Evolutionary conservation across 495 filamentous ascomycete genomes (phyloP).

Genomic region (Penicillium angulare): DNA sequence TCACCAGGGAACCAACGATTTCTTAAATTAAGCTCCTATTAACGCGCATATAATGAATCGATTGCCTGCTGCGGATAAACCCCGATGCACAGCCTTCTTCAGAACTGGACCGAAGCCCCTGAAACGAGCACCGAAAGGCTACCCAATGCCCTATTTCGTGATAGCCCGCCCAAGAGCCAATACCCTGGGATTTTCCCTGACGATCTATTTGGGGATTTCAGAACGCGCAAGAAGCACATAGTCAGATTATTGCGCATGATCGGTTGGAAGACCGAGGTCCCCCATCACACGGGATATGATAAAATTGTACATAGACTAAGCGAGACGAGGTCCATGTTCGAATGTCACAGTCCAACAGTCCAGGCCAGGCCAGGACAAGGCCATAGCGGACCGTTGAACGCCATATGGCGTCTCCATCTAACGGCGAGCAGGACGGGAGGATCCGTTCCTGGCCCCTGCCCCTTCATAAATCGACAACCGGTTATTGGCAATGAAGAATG

Average conservation of each 20-base stretch:
- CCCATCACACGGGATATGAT: too few relatives aligned
- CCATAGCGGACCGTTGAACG: conserved; percentile 18
- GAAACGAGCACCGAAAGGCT: neutral
- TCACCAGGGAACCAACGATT: neutral
- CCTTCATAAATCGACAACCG: neutral
- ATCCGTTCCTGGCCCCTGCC: conserved; percentile 12
- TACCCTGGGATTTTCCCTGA: conserved; percentile 10
- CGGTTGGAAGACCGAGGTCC: too few relatives aligned
- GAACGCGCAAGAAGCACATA: too few relatives aligned
- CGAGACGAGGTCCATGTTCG: too few relatives aligned
- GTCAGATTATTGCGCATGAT: too few relatives aligned
- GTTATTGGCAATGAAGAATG: conserved; percentile 3
- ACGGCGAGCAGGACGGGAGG: conserved; percentile 22
- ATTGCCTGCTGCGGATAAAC: neutral
- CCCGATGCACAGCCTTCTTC: neutral
- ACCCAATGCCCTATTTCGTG: conserved; percentile 6
- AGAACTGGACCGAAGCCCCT: neutral
- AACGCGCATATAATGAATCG: neutral
- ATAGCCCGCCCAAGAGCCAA: conserved; percentile 18
- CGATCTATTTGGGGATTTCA: conserved; percentile 8
- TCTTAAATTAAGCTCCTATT: neutral
- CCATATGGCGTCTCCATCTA: conserved; percentile 17
- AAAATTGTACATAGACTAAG: too few relatives aligned
- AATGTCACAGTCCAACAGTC: too few relatives aligned
- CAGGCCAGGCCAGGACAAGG: conserved; percentile 9